Conservation (phyloP, 2,329 filamentous ascomycete genomes). For the Scedosporium apiospermum region DNA sequence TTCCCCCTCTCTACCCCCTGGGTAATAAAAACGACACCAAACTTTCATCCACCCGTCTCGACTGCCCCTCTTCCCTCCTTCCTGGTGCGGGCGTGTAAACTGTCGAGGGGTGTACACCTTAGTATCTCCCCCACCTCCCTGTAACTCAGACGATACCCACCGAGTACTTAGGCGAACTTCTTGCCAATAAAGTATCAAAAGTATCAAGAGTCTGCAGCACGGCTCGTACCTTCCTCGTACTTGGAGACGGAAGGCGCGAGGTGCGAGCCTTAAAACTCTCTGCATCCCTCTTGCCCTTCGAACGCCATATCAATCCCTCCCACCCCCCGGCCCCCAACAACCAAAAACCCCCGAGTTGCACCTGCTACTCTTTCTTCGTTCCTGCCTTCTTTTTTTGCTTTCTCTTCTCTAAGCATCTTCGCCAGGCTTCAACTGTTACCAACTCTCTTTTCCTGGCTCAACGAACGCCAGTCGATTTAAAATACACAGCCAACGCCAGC, state of each 20-base stretch:
- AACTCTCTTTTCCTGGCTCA: neutral
- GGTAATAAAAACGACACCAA: constrained; percentile 8
- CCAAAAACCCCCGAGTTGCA: neutral
- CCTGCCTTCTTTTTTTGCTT: neutral
- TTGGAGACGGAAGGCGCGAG: neutral
- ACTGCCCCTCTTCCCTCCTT: constrained; percentile 3
- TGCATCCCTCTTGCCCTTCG: neutral
- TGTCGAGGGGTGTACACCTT: neutral
- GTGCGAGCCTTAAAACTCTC: neutral
- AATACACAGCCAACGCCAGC: neutral
- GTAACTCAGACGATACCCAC: neutral
- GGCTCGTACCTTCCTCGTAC: neutral
- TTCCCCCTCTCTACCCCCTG: constrained; percentile 3
- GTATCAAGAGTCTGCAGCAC: neutral
- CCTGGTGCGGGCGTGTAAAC: neutral
- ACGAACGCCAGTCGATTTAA: neutral
- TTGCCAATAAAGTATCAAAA: neutral
- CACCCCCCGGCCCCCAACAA: neutral
- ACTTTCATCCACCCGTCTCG: neutral
- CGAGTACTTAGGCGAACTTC: neutral
- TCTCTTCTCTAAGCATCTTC: neutral
- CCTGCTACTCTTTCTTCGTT: neutral
- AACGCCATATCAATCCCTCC: neutral
- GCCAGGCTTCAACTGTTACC: neutral
- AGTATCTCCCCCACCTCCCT: neutral